phyloP scores from a whole-genome alignment of 2,329 filamentous ascomycete genomes.

The Colletotrichum sp. region DNA sequence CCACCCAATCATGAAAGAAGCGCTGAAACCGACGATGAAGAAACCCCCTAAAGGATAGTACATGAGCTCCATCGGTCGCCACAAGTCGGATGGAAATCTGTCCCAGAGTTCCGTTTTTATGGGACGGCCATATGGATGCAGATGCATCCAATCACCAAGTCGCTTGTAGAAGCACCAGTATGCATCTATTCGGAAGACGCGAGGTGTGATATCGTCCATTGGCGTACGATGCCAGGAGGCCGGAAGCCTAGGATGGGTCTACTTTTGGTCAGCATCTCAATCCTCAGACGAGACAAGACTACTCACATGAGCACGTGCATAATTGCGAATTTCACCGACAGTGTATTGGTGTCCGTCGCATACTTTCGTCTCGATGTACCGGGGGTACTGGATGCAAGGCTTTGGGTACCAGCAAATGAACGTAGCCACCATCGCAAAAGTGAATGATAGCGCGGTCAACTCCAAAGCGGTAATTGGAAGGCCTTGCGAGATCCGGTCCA shows the following conservation, averaged over 20 bases:
- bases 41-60: constrained; percentile 5
- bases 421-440: constrained; percentile 26
- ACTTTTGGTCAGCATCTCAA: background rate
- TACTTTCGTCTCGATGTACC: constrained; percentile 10
- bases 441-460: constrained; percentile 29
- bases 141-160: constrained; percentile 18
- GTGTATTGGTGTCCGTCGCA: background rate
- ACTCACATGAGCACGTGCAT: constrained; percentile 6
- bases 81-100: constrained; percentile 27
- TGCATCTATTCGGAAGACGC: constrained; percentile 19
- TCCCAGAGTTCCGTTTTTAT: constrained; percentile 25
- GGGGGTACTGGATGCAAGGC: constrained; percentile 17
- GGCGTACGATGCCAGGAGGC: constrained; percentile 33
- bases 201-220: constrained; percentile 32
- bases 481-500: constrained; percentile 21
- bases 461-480: constrained; percentile 30
- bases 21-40: constrained; percentile 18
- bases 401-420: constrained; percentile 26
- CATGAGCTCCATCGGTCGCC: constrained; percentile 3
- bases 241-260: constrained; percentile 27
- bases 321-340: constrained; percentile 3
- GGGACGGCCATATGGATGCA: constrained; percentile 22
- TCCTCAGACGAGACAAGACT: background rate
- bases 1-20: constrained; percentile 27
- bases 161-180: constrained; percentile 27